Evolutionary conservation across 345 rosid genomes (phyloP), one percentile per base, ranked within the genome.

Genomic region (Arabis hirsuta): DNA sequence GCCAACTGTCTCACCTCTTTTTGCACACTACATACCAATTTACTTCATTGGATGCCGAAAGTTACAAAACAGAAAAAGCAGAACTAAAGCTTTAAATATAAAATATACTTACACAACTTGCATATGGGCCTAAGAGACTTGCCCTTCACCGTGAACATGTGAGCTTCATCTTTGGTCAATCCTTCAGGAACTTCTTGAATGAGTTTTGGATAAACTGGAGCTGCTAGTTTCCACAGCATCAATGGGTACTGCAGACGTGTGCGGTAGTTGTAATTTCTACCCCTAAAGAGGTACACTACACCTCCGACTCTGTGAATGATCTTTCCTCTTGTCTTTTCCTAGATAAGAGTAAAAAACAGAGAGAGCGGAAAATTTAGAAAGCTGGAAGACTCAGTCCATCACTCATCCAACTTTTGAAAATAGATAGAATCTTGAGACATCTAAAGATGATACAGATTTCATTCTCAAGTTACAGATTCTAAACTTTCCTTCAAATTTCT

Each of bases 151-250:
- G 88, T 78, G 3, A 94, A 73, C 39, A 72, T 81, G 72, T 82
- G 73, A 26, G 97, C 95, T 85, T 94, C 95, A 3, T 72, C 80
- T 79, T 83, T 79, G 7, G 96, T 87, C 80, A 94, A 80, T 61
- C 96, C 97, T 79, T 86, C 89, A 31, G 96, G 97, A 77, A 90
- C 82, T 71, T 91, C 92, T 78, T 89, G 96, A 65, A 94, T 91
- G 36, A 94, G 97, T 76, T 91, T 91, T 6, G 96, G 97, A 78
- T 91, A 94, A 55, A 94, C 96, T 8, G 98, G 97, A 82, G 98
- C 79, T 70, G 98, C 97, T 44, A 97, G 98, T 75, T 94, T 91
- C 98, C 97, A 94, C 29, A 91, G 82, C 98, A 91, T 94, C 76
- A 91, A 59, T 0, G 97, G 98, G 50, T 85, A 88, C 67, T 82